Base-by-base conservation (phyloP, 768 basidiomycete genomes). In the Podaxis carcinomalis region DNA sequence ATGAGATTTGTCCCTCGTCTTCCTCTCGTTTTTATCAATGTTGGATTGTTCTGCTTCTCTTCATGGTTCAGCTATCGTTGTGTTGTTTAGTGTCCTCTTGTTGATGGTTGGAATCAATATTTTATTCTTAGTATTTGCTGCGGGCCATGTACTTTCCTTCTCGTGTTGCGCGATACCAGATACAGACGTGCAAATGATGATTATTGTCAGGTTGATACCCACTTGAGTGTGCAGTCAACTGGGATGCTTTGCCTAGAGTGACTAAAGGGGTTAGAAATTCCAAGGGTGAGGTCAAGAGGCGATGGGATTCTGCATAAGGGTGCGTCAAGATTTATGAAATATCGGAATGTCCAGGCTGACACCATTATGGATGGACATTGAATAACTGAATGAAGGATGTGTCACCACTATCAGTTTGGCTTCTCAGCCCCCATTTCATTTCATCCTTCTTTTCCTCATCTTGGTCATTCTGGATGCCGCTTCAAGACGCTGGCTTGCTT, bases 61-160 rank as follows among this genome's bases (percentile, higher is more conserved):
- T 32, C 32, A 32, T 10, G 32, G 56, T 59, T 59, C 28, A 35
- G 16, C 25, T 3, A 19, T 35, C 40, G 23, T 27, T 59, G 39
- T 59, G 58, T 52, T 59, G 21, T 44, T 25, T 32, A 21, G 35
- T 39, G 10, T 32, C 39, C 35, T 40, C 36, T 23, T n/a, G 40
- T 27, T 53, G 40, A n/a, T 16, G 21, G 19, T 25, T 53, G 3
- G 51, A 53, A 42, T 39, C 39, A 21, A 7, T 49, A 53, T 44
- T 36, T 53, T 47, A 55, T 59, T 28, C 36, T 7, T 47, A 57
- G 1, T 37, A 51, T 47, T 50, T 56, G 50, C 53, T 51, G 57
- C 56, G 28, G 57, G 56, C n/a, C 56, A 53, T 52, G 53, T 6
- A 13, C 51, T 54, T 36, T 53, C 42, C 44, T 28, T 54, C 32